Percentiles rank a stretch among this genome's conserved stretches.
Conservation (phyloP, 352 stramenopile species). For the Globisporangium echinulatum region DNA sequence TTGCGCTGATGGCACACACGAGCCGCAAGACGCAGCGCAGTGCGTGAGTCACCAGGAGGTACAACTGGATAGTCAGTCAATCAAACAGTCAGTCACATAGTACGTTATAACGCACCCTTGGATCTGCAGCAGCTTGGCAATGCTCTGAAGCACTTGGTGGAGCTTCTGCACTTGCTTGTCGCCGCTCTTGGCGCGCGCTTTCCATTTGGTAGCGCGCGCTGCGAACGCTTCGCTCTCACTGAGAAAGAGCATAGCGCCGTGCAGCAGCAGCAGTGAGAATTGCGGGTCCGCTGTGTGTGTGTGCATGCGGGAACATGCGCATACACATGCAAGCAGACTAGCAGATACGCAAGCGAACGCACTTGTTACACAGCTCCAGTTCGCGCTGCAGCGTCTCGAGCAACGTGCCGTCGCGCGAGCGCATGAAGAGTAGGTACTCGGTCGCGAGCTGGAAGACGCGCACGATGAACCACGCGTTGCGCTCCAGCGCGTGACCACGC, state of each 20-base stretch:
- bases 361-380: slow-evolving; percentile 27
- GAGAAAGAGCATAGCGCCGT: too few species aligned
- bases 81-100: background rate
- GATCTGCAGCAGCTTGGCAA: slow-evolving; percentile 65
- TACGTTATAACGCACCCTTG: slow-evolving; percentile 30
- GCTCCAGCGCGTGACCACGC: slow-evolving; percentile 7
- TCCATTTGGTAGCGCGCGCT: slow-evolving; percentile 44
- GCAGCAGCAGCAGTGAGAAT: background rate
- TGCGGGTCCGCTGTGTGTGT: too few species aligned
- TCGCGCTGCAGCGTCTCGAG: slow-evolving; percentile 49
- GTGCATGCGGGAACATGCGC: too few species aligned
- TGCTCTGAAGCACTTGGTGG: slow-evolving; percentile 69
- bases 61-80: background rate
- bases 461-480: slow-evolving; percentile 67
- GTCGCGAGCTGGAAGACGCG: slow-evolving; percentile 64
- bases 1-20: slow-evolving; percentile 22
- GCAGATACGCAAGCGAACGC: background rate
- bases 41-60: too few species aligned
- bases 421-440: slow-evolving; percentile 73
- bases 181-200: slow-evolving; percentile 29
- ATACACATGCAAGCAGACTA: background rate
- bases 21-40: background rate
- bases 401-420: slow-evolving; percentile 39
- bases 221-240: slow-evolving; percentile 41
- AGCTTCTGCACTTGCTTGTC: slow-evolving; percentile 68